phyloP scores from a whole-genome alignment of 495 filamentous ascomycete species.

The Lentithecium fluviatile region DNA sequence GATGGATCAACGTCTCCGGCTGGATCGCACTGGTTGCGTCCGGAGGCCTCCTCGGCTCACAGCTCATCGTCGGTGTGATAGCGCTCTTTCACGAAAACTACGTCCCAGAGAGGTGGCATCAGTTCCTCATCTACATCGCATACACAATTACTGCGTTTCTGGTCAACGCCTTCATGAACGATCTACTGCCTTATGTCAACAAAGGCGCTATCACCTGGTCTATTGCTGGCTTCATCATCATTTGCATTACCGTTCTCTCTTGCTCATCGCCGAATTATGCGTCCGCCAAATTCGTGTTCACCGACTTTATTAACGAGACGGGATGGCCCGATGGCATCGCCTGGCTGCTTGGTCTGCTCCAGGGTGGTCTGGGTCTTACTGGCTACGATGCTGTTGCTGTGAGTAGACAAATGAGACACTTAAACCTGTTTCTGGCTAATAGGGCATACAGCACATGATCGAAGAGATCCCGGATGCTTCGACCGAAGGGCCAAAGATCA shows the following conservation, averaged over 20 bases:
- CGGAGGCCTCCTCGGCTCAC: slow-evolving; percentile 44
- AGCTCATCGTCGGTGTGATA: slow-evolving; percentile 51
- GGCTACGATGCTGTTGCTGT: slow-evolving; percentile 56
- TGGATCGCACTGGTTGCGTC: slow-evolving; percentile 56
- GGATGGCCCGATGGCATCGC: slow-evolving; percentile 57
- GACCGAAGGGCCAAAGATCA: slow-evolving; percentile 65
- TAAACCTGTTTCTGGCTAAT: too few relatives aligned
- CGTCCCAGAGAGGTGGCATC: slow-evolving; percentile 62
- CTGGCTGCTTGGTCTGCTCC: slow-evolving; percentile 54
- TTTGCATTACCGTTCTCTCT: slow-evolving; percentile 64
- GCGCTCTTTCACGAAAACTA: slow-evolving; percentile 51
- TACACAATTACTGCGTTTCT: slow-evolving; percentile 62
- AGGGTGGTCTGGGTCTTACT: slow-evolving; percentile 55
- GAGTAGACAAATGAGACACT: too few relatives aligned
- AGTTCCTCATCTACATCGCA: slow-evolving; percentile 70
- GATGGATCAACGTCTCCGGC: slow-evolving; percentile 73
- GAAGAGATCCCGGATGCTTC: slow-evolving; percentile 72
- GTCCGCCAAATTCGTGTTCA: slow-evolving; percentile 56
- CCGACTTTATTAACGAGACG: slow-evolving; percentile 49
- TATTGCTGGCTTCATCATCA: slow-evolving; percentile 63
- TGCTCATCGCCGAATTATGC: slow-evolving; percentile 62
- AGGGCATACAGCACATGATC: slow-evolving; percentile 56
- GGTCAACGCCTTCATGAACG: slow-evolving; percentile 67
- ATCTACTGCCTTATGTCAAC: slow-evolving; percentile 62
- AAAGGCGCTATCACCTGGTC: slow-evolving; percentile 67